A percentile compares a stretch with the other conserved stretches of the same genome.
Evolutionary conservation across 1,284 basidiomycete species (phyloP).

Genomic region (Ustilago hordei): DNA sequence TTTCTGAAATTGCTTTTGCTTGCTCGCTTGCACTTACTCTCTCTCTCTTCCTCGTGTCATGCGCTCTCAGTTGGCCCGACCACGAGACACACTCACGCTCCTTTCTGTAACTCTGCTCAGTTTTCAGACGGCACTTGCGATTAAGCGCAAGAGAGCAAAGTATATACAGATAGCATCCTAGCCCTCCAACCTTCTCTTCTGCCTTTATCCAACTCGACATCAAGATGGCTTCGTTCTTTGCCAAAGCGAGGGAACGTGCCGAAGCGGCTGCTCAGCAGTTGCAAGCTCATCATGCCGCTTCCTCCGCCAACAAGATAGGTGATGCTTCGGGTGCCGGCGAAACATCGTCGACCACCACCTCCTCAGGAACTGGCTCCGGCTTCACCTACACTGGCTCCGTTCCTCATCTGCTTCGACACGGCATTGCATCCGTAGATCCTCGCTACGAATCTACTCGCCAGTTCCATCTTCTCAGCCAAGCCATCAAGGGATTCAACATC

Average conservation of each 20-base stretch:
- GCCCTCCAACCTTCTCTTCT: not conserved
- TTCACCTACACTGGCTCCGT: slow-evolving; percentile 58
- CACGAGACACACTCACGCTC: not conserved
- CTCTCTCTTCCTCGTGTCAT: not conserved
- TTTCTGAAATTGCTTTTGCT: not conserved
- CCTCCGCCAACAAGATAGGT: slow-evolving; percentile 15
- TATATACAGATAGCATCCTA: not conserved
- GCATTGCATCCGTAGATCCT: slow-evolving; percentile 60
- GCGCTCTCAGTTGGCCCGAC: not conserved
- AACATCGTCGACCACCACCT: not conserved
- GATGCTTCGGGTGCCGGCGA: slow-evolving; percentile 14
- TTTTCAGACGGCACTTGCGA: not conserved
- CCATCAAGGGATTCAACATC: slow-evolving; percentile 60
- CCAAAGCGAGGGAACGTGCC: slow-evolving; percentile 58
- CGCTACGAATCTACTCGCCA: slow-evolving; percentile 61
- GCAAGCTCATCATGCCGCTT: slow-evolving; percentile 45
- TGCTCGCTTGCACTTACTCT: not conserved
- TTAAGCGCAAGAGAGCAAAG: not conserved
- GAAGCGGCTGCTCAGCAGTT: slow-evolving; percentile 61
- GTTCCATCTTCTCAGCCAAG: slow-evolving; percentile 55
- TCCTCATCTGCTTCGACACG: slow-evolving; percentile 58
- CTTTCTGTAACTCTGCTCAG: not conserved
- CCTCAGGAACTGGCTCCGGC: slow-evolving; percentile 16
- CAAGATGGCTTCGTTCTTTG: slow-evolving; percentile 60
- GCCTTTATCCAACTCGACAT: slow-evolving; percentile 5